Base-by-base conservation (phyloP, 441 rosid genomes). In the Lepidium campestre region DNA sequence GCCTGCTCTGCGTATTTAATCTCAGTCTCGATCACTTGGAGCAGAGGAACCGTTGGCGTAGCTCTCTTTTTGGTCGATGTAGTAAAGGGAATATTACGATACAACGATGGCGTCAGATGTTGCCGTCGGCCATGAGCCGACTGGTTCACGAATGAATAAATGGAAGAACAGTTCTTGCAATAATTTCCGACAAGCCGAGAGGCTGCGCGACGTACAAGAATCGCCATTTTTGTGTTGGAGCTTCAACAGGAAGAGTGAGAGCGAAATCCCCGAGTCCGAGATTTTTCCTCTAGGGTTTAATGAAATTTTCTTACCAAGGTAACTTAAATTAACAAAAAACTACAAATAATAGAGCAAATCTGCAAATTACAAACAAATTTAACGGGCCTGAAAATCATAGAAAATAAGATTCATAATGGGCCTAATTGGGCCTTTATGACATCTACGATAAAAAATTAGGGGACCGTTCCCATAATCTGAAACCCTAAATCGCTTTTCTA, bases 11-110 rank as follows among this genome's bases (percentile, higher is more conserved):
- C 88, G 52, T 75, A 75, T 67, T 81, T 74, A 75, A 90, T 85
- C 82, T 88, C 96, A 3, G 81, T 71, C 11, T 86, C 89, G 27
- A 93, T 67, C 41, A 84, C 77, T 14, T 80, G 80, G 56, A 86
- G 74, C 41, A 93, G 89, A 8, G 77, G 65, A 71, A 85, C 88
- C 3, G 72, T 80, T 4, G 90, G 63, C 25, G 80, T 47, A 32
- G 75, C 61, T 47, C 59, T 61, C 71, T 77, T 82, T 56, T 14
- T 72, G 19, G 66, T n/a, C 49, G 77, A 81, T 4, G 85, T 68
- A 4, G 88, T 75, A 69, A 72, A 86, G 31, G 13, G 50, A 20
- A 52, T 56, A 10, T 31, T 12, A 11, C 29, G 44, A 11, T 70
- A 74, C 22, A 53, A 34, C 37, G 70, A 71, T 31, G 81, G 68